These are phyloP conservation scores for Fusarium humuli DNA, from an alignment of 2,329 filamentous ascomycete genomes.

Conservation along the genomic window DNA sequence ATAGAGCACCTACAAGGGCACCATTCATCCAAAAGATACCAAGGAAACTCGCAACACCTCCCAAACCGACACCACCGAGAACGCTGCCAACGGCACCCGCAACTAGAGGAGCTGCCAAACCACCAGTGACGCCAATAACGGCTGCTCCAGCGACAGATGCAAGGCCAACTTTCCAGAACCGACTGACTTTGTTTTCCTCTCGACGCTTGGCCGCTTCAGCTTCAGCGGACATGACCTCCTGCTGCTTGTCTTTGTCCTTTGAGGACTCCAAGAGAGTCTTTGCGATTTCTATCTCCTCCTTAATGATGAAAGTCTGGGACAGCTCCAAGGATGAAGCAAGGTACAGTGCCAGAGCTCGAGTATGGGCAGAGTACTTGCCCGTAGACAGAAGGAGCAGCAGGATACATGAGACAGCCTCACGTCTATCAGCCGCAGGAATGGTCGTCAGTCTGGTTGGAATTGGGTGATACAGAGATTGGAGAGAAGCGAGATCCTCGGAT, in stretches of 20 bases:
- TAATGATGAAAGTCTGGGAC: conserved; percentile 69
- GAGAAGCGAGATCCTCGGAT: conserved; percentile 55
- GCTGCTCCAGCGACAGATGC: conserved; percentile 90
- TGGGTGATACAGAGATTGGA: conserved; percentile 66
- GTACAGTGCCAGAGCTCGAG: conserved; percentile 74
- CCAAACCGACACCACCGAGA: conserved; percentile 86
- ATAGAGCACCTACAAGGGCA: conserved; percentile 85
- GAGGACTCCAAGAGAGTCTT: conserved; percentile 77
- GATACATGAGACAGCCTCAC: conserved; percentile 75
- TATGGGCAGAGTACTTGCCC: conserved; percentile 80
- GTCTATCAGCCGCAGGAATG: conserved; percentile 68
- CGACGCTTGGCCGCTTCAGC: conserved; percentile 79
- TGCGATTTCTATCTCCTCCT: conserved; percentile 81
- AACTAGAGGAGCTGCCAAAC: conserved; percentile 87
- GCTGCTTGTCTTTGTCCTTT: conserved; percentile 55
- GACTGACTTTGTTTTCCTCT: conserved; percentile 74
- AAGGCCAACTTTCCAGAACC: conserved; percentile 91
- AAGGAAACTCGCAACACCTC: conserved; percentile 86
- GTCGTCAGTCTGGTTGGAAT: conserved; percentile 66
- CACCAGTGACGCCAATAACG: conserved; percentile 90
- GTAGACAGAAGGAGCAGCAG: conserved; percentile 77
- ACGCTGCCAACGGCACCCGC: conserved; percentile 87
- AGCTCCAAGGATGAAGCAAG: conserved; percentile 75
- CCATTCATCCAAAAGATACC: conserved; percentile 88
- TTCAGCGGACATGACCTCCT: conserved; percentile 74